Evolutionary conservation across 2,329 filamentous ascomycete genomes (phyloP), one percentile per base, ranked within the genome.

Genomic region (Blastomyces parvus): DNA sequence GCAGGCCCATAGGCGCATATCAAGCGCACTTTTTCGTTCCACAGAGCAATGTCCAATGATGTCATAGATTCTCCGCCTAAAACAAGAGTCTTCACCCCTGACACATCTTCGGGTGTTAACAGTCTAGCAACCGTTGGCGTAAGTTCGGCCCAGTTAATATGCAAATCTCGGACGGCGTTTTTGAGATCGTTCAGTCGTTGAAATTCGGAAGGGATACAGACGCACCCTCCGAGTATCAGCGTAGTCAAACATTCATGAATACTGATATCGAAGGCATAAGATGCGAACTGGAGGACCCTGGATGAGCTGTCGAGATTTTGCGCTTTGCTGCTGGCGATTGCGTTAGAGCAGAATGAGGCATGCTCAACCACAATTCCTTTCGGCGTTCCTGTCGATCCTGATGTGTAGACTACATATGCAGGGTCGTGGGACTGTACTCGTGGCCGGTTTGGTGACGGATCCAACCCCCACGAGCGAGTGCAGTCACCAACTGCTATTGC

Each of bases 101-200:
- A 75, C 1, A 78, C 70, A 5, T 76, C 70, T 5, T 67, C 61
- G 0, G 75, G 76, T 1, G 68, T 63, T 3, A 80, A 62, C 3
- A 76, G 67, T 5, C 73, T 66, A 0, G 83, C 82, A 19, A 86
- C 75, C 0, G 82, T 76, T 0, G 83, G 80, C 0, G 84, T 86
- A 70, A 86, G 79, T 68, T 83, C 81, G 0, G 77, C 80, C 77
- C 77, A 80, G 38, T 77, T 80, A 3, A 17, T 56, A 42, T 60
- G 30, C 38, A 64, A 40, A 5, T 46, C 17, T 13, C 57, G 33
- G 30, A 66, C 46, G 17, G 38, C 25, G 27, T 19, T 63, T 27
- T 5, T 27, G 22, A 36, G 30, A 3, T 79, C 78, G 11, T 78
- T 71, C 75, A 81, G 79, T 0, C 74, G 67, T 5, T 76, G 74